These are phyloP conservation scores for Nemania abortiva DNA, from an alignment of 2,329 filamentous ascomycete species.

Conservation along the genomic window DNA sequence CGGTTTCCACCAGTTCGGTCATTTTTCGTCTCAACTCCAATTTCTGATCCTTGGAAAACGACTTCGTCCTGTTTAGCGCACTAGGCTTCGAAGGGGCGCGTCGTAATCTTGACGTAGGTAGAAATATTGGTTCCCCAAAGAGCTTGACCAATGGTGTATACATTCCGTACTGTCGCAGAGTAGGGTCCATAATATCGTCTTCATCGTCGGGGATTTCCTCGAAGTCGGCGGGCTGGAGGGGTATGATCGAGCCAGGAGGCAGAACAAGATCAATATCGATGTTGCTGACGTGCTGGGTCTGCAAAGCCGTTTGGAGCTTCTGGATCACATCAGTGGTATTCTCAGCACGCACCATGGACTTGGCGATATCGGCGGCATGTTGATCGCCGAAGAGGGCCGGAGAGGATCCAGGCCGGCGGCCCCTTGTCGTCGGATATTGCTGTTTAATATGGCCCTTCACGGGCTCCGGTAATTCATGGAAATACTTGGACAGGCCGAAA, in stretches of 20 bases:
- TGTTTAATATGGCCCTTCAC: slow-evolving; percentile 79
- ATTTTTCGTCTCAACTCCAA: slow-evolving; percentile 88
- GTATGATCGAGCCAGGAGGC: slow-evolving; percentile 80
- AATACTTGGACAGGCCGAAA: slow-evolving; percentile 95
- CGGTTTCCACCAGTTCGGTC: slow-evolving; percentile 90
- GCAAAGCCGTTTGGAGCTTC: slow-evolving; percentile 79
- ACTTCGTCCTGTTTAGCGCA: slow-evolving; percentile 80
- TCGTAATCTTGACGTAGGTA: slow-evolving; percentile 86
- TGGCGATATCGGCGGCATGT: slow-evolving; percentile 91
- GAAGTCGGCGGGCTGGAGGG: slow-evolving; percentile 69
- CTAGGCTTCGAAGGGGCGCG: slow-evolving; percentile 89
- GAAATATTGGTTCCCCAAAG: slow-evolving; percentile 85
- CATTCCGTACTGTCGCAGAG: slow-evolving; percentile 76
- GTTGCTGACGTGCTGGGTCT: slow-evolving; percentile 85
- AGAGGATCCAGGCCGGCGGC: slow-evolving; percentile 71
- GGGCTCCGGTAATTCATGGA: slow-evolving; percentile 82
- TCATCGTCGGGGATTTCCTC: slow-evolving; percentile 72
- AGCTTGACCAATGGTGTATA: slow-evolving; percentile 82
- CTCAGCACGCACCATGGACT: slow-evolving; percentile 85
- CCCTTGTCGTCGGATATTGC: slow-evolving; percentile 65
- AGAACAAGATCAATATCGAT: slow-evolving; percentile 89
- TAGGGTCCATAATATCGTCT: slow-evolving; percentile 74
- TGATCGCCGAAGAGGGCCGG: slow-evolving; percentile 86
- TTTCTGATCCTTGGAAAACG: slow-evolving; percentile 85
- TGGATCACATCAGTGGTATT: slow-evolving; percentile 78